A percentile compares a stretch with the other conserved stretches of the same genome.
Conservation (phyloP, 352 stramenopile species). For the Globisporangium polare region DNA sequence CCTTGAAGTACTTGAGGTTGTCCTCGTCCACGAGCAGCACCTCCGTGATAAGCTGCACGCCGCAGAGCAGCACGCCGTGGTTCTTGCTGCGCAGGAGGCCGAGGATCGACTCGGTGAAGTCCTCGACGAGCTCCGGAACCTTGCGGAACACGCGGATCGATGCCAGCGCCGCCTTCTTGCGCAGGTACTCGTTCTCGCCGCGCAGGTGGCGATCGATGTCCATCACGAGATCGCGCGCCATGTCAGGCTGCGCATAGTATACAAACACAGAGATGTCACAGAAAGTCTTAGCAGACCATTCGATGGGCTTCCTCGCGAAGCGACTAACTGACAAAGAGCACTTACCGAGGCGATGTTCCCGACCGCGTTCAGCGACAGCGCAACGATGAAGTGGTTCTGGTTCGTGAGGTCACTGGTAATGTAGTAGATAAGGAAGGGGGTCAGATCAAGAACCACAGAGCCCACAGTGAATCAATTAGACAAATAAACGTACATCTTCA, state of each 20-base stretch:
- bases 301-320: not conserved
- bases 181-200: constrained; percentile 92
- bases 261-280: constrained; percentile 3
- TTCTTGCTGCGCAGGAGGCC: constrained; percentile 93
- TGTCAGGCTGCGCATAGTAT: constrained; percentile 80
- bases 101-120: constrained; percentile 96
- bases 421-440: not conserved
- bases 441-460: not conserved
- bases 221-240: constrained; percentile 97
- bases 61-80: constrained; percentile 97
- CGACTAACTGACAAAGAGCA: not conserved
- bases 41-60: constrained; percentile 95
- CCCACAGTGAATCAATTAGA: not conserved
- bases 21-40: constrained; percentile 83
- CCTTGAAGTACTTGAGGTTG: constrained; percentile 72
- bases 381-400: constrained; percentile 94
- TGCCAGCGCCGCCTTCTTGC: constrained; percentile 97
- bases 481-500: constrained; percentile 88
- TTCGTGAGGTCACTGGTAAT: constrained; percentile 89
- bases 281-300: not conserved
- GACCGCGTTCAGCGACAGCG: constrained; percentile 95
- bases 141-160: constrained; percentile 92
- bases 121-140: constrained; percentile 97
- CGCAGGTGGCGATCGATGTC: constrained; percentile 96
- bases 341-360: constrained; percentile 96